A percentile compares a stretch with the other conserved stretches of the same genome.
These are phyloP conservation scores for Mallotus nudiflorus DNA, from an alignment of 345 rosid species.

Conservation along the genomic window DNA sequence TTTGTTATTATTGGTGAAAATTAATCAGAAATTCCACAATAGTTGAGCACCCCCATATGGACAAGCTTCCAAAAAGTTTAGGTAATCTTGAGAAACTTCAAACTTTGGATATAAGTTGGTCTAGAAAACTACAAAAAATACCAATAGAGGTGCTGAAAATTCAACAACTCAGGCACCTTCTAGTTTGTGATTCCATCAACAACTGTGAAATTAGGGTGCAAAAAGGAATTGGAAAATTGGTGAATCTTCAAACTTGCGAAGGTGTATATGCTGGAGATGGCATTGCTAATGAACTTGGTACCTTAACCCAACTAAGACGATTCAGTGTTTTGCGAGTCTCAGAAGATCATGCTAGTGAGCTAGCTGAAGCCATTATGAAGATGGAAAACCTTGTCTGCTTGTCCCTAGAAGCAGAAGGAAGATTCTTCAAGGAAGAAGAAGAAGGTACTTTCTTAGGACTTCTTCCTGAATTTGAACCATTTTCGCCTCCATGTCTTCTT, in stretches of 20 bases:
- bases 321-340: slow-evolving; percentile 3
- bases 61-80: slow-evolving; percentile 8
- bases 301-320: slow-evolving; percentile 1
- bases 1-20: no score
- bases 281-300: no score
- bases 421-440: no score
- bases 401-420: neutral
- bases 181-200: no score
- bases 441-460: no score
- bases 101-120: neutral
- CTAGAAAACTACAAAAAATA: no score
- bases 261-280: no score
- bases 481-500: slow-evolving; percentile 10
- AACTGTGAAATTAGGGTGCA: slow-evolving; percentile 11
- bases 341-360: slow-evolving; percentile 10
- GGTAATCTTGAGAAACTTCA: slow-evolving; percentile 1
- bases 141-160: neutral
- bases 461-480: neutral
- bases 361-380: no score
- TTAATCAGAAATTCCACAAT: no score
- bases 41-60: no score
- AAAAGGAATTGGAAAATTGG: neutral
- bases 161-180: no score
- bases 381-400: slow-evolving; percentile 1
- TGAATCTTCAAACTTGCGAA: slow-evolving; percentile 6